These are phyloP conservation scores for Plectosphaerella cucumerina DNA, from an alignment of 2,329 filamentous ascomycete genomes.

Conservation along the genomic window DNA sequence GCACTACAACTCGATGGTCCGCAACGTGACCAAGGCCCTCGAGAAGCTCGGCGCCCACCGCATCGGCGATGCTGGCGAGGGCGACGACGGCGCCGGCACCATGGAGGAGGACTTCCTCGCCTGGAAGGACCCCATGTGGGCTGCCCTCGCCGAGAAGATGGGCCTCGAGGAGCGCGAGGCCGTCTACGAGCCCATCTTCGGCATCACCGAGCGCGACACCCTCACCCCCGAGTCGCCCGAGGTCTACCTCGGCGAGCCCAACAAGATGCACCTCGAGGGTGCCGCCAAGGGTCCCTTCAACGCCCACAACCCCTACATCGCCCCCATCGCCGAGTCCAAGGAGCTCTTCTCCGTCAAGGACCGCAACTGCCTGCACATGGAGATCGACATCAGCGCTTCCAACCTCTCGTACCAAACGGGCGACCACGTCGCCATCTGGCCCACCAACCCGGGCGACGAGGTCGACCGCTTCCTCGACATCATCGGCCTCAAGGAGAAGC, in stretches of 20 bases:
- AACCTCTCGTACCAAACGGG: constrained; percentile 93
- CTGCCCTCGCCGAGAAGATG: constrained; percentile 76
- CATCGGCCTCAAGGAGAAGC: constrained; percentile 71
- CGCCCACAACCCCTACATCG: constrained; percentile 94
- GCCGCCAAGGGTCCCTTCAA: constrained; percentile 85
- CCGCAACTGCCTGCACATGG: constrained; percentile 94
- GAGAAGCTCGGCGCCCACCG: constrained; percentile 77
- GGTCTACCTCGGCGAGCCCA: constrained; percentile 94
- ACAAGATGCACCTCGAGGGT: constrained; percentile 91
- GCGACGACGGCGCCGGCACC: constrained; percentile 94
- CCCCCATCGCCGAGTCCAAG: constrained; percentile 83
- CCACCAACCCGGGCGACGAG: constrained; percentile 87
- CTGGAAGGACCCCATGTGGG: constrained; percentile 99
- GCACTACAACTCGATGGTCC: constrained; percentile 98
- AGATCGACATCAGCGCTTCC: constrained; percentile 84
- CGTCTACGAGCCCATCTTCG: constrained; percentile 90
- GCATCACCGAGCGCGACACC: constrained; percentile 70
- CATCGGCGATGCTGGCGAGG: constrained; percentile 87
- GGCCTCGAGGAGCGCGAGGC: constrained; percentile 91
- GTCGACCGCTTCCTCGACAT: constrained; percentile 85
- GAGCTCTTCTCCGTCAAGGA: constrained; percentile 88
- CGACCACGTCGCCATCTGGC: constrained; percentile 97
- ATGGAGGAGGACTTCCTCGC: constrained; percentile 99
- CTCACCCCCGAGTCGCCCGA: constrained; percentile 70
- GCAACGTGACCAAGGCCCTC: constrained; percentile 79